Evolutionary conservation across 148 eudicot species (phyloP), one percentile per base, ranked within the genome.

Genomic region (Diospyros kaki): DNA sequence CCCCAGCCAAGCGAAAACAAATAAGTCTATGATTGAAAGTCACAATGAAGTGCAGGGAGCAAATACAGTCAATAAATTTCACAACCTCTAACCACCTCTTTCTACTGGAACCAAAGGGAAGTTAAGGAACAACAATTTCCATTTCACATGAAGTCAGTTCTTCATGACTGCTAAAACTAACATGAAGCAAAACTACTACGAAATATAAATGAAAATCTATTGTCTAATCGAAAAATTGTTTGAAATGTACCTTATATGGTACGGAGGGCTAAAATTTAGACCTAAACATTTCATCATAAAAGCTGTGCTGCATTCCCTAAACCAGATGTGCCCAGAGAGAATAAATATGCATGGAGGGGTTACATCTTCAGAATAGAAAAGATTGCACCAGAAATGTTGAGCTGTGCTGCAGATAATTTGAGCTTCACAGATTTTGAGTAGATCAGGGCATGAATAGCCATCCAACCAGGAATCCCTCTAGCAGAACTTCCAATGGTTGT

Each of bases 401-500:
- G 42, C 46, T 58, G 42, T 46, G 56, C 72, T 45, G 6, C 1
- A 71, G 48, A 71, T n/a, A 4, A 69, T 1, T 48, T 9, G 46
- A 9, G 7, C 42, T 40, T 17, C 51, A 63, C 9, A 42, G 61
- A 71, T 53, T 50, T 40, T 63, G 56, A 73, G 45, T 62, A 40
- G 53, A 3, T 74, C 44, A 48, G 6, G 5, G 38, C 39, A 15
- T 9, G 50, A 64, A 64, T 52, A 53, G 55, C 12, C 7, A 58
- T 42, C 18, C 44, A 54, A 64, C 17, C 17, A 10, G 67, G 64
- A 60, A 44, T 58, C 46, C 66, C 18, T 73, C 76, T 78, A 78
- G 63, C 93, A 89, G 76, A 89, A 89, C 73, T 89, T 89, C 90
- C 90, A 89, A 69, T 85, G 93, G 82, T 89, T 89, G 72, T 89